A percentile compares a stretch with the other conserved stretches of the same genome.
phyloP scores from a whole-genome alignment of 352 stramenopile species.

The Phytopythium delawarense region DNA sequence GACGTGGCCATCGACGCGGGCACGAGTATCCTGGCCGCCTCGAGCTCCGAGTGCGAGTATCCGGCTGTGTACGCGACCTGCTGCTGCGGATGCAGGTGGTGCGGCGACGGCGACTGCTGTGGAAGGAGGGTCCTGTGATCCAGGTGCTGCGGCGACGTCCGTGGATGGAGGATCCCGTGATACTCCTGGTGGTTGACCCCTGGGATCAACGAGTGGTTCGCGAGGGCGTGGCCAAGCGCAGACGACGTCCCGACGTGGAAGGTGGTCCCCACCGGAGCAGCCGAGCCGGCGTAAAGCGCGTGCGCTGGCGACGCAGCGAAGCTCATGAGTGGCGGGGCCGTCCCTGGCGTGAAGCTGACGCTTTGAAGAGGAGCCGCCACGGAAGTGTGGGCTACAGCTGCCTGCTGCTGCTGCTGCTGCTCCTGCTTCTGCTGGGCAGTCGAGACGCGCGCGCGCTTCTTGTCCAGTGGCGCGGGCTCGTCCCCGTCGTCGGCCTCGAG shows the following conservation, averaged over 20 bases:
- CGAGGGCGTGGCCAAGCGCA: neutral
- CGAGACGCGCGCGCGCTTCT: neutral
- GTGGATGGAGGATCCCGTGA: neutral
- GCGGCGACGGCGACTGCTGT: neutral
- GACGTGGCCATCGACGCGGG: slow-evolving; percentile 7
- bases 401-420: neutral
- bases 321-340: neutral
- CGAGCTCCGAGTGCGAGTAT: slow-evolving; percentile 31
- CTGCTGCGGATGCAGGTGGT: neutral
- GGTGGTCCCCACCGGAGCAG: neutral
- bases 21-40: slow-evolving; percentile 24
- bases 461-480: slow-evolving; percentile 7
- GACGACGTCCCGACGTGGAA: neutral
- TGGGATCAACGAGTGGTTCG: neutral
- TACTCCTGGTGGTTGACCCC: neutral
- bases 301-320: slow-evolving; percentile 5
- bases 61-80: neutral
- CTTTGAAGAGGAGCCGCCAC: neutral
- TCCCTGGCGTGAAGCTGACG: neutral
- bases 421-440: neutral
- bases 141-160: too few species aligned
- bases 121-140: neutral
- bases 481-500: slow-evolving; percentile 19
- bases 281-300: neutral
- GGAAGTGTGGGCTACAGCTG: neutral